Evolutionary conservation across 352 stramenopile genomes (phyloP).

Genomic region (Phytophthora crassamura): DNA sequence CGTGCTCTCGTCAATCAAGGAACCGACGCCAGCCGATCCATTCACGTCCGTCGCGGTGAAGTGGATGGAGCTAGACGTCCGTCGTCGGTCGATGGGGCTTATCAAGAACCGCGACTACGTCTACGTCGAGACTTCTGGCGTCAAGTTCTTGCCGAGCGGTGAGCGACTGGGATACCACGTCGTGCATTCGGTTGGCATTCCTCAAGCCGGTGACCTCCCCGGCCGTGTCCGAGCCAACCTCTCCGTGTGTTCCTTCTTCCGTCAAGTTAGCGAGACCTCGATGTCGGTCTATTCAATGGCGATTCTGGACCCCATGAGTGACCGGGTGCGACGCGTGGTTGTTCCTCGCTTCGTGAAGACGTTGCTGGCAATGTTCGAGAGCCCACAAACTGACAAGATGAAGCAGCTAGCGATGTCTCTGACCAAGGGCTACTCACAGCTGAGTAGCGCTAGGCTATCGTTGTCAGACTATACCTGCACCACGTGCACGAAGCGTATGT

Average conservation of each 20-base stretch:
- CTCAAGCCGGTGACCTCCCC: slow-evolving; percentile 28
- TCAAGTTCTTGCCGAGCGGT: slow-evolving; percentile 32
- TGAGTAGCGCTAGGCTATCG: slow-evolving; percentile 14
- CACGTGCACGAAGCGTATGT: slow-evolving; percentile 26
- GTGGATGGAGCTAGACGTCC: slow-evolving; percentile 42
- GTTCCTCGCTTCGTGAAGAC: slow-evolving; percentile 30
- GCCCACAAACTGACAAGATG: slow-evolving; percentile 10
- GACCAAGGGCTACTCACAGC: slow-evolving; percentile 15
- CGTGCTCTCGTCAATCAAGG: slow-evolving; percentile 41
- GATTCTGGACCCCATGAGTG: slow-evolving; percentile 33
- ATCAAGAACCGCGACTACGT: slow-evolving; percentile 52
- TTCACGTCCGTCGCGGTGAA: slow-evolving; percentile 40
- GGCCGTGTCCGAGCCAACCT: slow-evolving; percentile 46
- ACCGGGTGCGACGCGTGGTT: slow-evolving; percentile 26
- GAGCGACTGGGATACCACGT: slow-evolving; percentile 57
- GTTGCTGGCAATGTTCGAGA: slow-evolving; percentile 32
- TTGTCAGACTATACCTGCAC: slow-evolving; percentile 22
- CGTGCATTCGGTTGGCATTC: slow-evolving; percentile 60
- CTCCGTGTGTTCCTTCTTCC: slow-evolving; percentile 43
- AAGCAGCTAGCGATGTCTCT: slow-evolving; percentile 31
- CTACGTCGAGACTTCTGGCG: slow-evolving; percentile 52
- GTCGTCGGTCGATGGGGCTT: slow-evolving; percentile 42
- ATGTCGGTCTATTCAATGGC: slow-evolving; percentile 37
- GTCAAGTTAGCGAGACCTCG: slow-evolving; percentile 27
- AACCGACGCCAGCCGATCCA: slow-evolving; percentile 43